Evolutionary conservation across 345 rosid genomes (phyloP), one percentile per base, ranked within the genome.

Genomic region (Kandelia obovata): DNA sequence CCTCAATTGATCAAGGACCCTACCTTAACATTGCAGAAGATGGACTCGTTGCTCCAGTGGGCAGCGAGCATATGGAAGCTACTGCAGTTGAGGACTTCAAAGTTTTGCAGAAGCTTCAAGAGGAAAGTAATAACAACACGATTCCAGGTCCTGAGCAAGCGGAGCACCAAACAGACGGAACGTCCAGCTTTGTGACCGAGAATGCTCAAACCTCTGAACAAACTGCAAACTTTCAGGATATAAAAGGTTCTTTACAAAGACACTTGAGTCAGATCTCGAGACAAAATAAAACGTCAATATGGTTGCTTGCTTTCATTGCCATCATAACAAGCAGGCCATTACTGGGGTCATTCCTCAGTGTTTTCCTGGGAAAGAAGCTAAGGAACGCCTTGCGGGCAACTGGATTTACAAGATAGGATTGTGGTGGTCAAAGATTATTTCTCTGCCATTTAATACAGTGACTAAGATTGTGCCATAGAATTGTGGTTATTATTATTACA

Each of bases 1-100:
- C 89, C 7, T 78, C 86, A 9, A 87, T 89, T 58, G 96, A 85
- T 80, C 89, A 77, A 73, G 92, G 89, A 66, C 92, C 96, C 20
- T 85, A 78, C 10, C 59, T 92, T 23, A 90, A 86, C 67, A 72
- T 89, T 5, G 71, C 78, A 32, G 84, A 83, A 75, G 88, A 90
- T 37, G 96, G 96, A 69, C 77, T 86, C 77, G 88, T 90, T 64
- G 85, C 92, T 75, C 88, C 96, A 69, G 79, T 74, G 4, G 79
- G 75, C 26, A 75, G 71, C 49, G 87, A 86, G 73, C 65, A 80
- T 74, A 71, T 53, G 32, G 59, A 47, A 60, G 64, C 75, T 47
- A 43, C 37, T 47, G 1, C 23, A 0, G 61, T 43, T 4, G 79
- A 70, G 39, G 76, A 76, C 61, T 70, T 25, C 23, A 63, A 17